phyloP scores from a whole-genome alignment of 805 yeast species.

The Millerozyma miso region DNA sequence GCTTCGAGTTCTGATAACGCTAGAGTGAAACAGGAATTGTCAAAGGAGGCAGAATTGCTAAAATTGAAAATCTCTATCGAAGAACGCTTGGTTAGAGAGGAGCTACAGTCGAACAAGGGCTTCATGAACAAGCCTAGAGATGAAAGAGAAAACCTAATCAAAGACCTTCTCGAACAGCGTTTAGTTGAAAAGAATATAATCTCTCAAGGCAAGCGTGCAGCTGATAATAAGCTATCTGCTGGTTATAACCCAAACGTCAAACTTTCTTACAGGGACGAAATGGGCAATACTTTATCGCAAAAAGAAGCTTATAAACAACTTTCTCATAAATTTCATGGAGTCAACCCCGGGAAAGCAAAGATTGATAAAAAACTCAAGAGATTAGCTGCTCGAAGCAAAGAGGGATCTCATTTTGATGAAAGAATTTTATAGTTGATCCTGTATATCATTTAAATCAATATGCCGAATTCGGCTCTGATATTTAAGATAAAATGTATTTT shows the following conservation, averaged over 20 bases:
- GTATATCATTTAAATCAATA: neutral
- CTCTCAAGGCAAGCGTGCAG: neutral
- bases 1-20: constrained; percentile 11
- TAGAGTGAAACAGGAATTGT: constrained; percentile 16
- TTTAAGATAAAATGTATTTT: neutral
- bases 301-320: constrained; percentile 75
- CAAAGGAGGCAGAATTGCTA: constrained; percentile 26
- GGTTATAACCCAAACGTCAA: constrained; percentile 46
- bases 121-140: constrained; percentile 23
- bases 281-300: constrained; percentile 53
- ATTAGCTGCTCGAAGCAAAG: neutral
- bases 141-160: constrained; percentile 24
- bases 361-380: constrained; percentile 7
- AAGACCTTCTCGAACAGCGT: constrained; percentile 25
- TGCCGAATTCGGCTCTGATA: constrained; percentile 1
- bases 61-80: constrained; percentile 28
- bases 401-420: neutral
- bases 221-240: constrained; percentile 2
- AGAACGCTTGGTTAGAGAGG: constrained; percentile 28
- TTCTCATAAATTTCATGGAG: constrained; percentile 77
- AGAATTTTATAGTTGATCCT: neutral
- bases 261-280: constrained; percentile 58
- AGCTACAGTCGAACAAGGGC: constrained; percentile 20
- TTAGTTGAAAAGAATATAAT: constrained; percentile 22
- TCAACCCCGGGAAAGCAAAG: constrained; percentile 19